These are phyloP conservation scores for Puccinellia tenuiflora DNA, from an alignment of 176 grass and related monocot species.

Conservation along the genomic window DNA sequence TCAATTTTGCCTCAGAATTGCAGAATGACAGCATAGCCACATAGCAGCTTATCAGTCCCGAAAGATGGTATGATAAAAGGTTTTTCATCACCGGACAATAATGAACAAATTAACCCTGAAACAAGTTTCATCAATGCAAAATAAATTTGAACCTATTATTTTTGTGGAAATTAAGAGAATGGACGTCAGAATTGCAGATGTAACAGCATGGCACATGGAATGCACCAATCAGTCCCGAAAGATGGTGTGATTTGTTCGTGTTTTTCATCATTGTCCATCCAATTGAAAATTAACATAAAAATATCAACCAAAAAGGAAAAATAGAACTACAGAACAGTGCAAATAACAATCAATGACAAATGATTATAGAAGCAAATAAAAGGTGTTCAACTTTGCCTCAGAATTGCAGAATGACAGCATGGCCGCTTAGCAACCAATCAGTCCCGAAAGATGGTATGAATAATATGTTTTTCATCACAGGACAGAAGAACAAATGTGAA, in stretches of 20 bases:
- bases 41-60: not conserved
- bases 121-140: too few relatives aligned
- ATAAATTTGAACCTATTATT: too few relatives aligned
- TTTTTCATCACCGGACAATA: constrained; percentile 14
- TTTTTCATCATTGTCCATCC: constrained; percentile 32
- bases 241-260: constrained; percentile 40
- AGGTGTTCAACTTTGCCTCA: constrained; percentile 7
- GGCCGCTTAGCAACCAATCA: not conserved
- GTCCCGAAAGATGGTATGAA: constrained; percentile 19
- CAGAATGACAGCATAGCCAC: constrained; percentile 28
- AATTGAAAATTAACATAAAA: too few relatives aligned
- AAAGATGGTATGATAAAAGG: not conserved
- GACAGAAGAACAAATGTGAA: not conserved
- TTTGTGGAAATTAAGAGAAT: too few relatives aligned
- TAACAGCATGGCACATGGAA: not conserved
- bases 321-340: too few relatives aligned
- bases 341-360: not conserved
- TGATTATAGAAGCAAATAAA: not conserved
- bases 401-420: constrained; percentile 46
- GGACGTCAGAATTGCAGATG: constrained; percentile 37
- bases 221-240: constrained; percentile 23
- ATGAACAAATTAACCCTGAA: not conserved
- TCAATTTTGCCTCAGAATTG: constrained; percentile 29
- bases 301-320: not conserved
- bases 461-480: constrained; percentile 10